Evolutionary conservation across 164 flowering plant species (phyloP), one percentile per base, ranked within the genome.

Genomic region (grape (Vitis vinifera)): DNA sequence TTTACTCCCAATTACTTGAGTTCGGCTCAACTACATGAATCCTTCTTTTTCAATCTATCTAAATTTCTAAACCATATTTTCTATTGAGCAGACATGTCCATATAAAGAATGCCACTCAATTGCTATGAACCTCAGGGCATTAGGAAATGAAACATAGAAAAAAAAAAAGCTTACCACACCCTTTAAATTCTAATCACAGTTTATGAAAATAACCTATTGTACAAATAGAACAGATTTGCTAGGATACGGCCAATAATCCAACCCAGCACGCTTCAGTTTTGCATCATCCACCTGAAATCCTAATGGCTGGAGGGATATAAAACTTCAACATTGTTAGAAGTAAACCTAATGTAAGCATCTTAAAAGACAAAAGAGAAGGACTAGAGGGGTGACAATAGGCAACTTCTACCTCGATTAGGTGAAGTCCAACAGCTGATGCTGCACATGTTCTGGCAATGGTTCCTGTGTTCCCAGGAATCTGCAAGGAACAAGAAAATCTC

Each of bases 241-340:
- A 65, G 95, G 99, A 92, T 94, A 94, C 99, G 95, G 97, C 97
- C 99, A 92, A 62, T 92, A 94, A 77, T 94, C 97, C 77, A 94
- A 73, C 62, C 99, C 97, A 68, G 99, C 99, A 69, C 99, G 97
- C 85, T 92, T 92, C 53, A 94, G 71, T 75, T 94, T 94, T 63
- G 94, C 30, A 79, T 91, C 92, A 74, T 91, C 97, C 57, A 94
- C 82, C 77, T 83, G 83, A 82, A 91, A 94, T 63, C 99, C 99
- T 75, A 94, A 68, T 51, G 99, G 97, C 99, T 94, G 83, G 50
- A 50, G 70, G 53, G 44, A 55, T 55, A 37, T 50, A 58, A 74
- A 51, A 55, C 60, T 73, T 8, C 53, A 13, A 9, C 69, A 69
- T 1, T 15, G 57, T 11, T 48, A 66, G 29, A 49, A 60, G 10